Conservation (phyloP, 2,329 filamentous ascomycete genomes). For the Phyllosticta citribraziliensis region DNA sequence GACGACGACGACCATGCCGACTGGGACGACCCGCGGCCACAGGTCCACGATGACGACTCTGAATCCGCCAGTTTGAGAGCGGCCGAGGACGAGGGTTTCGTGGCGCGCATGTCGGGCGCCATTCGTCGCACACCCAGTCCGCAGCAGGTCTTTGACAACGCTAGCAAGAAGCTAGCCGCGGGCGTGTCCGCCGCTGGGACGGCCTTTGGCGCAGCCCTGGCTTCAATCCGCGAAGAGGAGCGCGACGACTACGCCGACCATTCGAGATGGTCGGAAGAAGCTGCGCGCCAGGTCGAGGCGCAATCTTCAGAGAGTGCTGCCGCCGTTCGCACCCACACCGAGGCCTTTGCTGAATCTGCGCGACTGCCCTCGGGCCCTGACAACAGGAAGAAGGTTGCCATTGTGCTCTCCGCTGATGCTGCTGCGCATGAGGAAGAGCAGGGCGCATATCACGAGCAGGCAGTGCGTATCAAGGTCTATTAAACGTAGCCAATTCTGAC, state of each 20-base stretch:
- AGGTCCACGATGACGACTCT: background rate
- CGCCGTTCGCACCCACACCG: slow-evolving; percentile 24
- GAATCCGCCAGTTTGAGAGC: slow-evolving; percentile 8
- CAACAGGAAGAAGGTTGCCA: slow-evolving; percentile 62
- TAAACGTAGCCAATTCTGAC: slow-evolving; percentile 15
- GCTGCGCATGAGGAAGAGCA: slow-evolving; percentile 19
- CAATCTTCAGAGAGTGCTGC: slow-evolving; percentile 25
- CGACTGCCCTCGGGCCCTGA: background rate
- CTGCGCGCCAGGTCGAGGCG: slow-evolving; percentile 46
- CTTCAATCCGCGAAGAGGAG: slow-evolving; percentile 76
- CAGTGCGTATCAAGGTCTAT: slow-evolving; percentile 45
- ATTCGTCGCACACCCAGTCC: slow-evolving; percentile 76
- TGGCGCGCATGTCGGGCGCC: slow-evolving; percentile 69
- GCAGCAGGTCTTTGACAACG: slow-evolving; percentile 77
- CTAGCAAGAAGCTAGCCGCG: slow-evolving; percentile 69
- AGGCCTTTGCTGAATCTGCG: slow-evolving; percentile 16
- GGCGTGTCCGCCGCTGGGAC: slow-evolving; percentile 76
- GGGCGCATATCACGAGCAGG: slow-evolving; percentile 6
- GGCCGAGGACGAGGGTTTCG: slow-evolving; percentile 46
- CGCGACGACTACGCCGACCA: slow-evolving; percentile 73
- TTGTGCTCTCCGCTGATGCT: slow-evolving; percentile 76
- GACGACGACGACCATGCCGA: slow-evolving; percentile 29
- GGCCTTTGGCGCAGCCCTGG: slow-evolving; percentile 70
- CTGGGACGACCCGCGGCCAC: slow-evolving; percentile 7
- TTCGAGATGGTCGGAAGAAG: slow-evolving; percentile 87